A percentile compares a stretch with the other conserved stretches of the same genome.
Conservation (phyloP, 768 basidiomycete species). For the Hydnum rufescens region DNA sequence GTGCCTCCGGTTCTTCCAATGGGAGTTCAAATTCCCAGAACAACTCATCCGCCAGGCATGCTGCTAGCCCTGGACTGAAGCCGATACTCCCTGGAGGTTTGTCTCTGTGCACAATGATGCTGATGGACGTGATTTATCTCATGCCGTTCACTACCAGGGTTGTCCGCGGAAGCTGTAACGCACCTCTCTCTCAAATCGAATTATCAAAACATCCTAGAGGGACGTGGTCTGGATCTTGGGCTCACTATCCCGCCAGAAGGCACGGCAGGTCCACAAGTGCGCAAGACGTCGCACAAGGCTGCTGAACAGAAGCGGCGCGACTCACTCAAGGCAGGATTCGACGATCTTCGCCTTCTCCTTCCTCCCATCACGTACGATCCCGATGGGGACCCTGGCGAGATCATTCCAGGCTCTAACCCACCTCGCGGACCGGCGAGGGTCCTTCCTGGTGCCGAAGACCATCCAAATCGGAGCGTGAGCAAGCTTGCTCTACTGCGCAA, state of each 20-base stretch:
- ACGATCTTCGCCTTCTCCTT: conserved; percentile 60
- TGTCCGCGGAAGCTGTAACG: conserved; percentile 10
- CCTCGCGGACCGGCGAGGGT: conserved; percentile 70
- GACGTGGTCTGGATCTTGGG: conserved; percentile 7
- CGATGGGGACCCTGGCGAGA: conserved; percentile 40
- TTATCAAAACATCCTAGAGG: conserved; percentile 12
- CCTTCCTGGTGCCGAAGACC: conserved; percentile 43
- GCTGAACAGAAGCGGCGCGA: conserved; percentile 97
- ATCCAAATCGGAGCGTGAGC: conserved; percentile 89
- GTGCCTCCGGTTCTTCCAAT: no score
- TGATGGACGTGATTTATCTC: neutral
- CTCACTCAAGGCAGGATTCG: conserved; percentile 85
- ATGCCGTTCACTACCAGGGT: conserved; percentile 5
- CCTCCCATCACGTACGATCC: conserved; percentile 61
- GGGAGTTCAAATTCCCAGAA: neutral
- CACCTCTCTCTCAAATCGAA: conserved; percentile 12
- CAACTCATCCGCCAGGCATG: neutral
- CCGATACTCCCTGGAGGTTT: conserved; percentile 49
- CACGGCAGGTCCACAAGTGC: conserved; percentile 10
- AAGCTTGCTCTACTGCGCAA: conserved; percentile 83
- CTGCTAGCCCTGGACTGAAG: conserved; percentile 39
- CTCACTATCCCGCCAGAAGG: conserved; percentile 1
- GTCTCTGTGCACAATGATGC: neutral
- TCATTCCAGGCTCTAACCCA: conserved; percentile 70
- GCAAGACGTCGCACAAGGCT: conserved; percentile 79